A percentile compares a stretch with the other conserved stretches of the same genome.
Conservation (phyloP, 2,329 filamentous ascomycete species). For the Arthrobotrys sphaeroides region DNA sequence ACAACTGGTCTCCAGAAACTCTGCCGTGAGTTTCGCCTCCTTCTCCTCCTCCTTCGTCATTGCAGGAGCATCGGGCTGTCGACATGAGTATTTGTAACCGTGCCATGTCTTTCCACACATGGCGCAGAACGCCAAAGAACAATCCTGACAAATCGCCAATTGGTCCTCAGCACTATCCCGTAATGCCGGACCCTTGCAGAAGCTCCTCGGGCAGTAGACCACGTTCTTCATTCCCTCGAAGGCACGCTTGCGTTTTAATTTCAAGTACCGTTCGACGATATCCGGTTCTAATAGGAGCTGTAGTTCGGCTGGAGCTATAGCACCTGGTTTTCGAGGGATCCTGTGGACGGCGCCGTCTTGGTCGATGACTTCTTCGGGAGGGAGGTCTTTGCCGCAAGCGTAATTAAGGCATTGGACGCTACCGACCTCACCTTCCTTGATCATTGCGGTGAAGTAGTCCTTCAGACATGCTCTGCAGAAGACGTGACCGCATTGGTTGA, state of each 20-base stretch:
- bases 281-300: slow-evolving; percentile 74
- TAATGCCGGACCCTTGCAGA: slow-evolving; percentile 86
- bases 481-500: slow-evolving; percentile 86
- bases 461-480: slow-evolving; percentile 89
- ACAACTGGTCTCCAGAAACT: slow-evolving; percentile 83
- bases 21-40: slow-evolving; percentile 85
- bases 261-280: slow-evolving; percentile 83
- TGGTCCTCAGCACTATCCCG: slow-evolving; percentile 64
- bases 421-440: slow-evolving; percentile 82
- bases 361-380: slow-evolving; percentile 43
- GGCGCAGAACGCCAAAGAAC: slow-evolving; percentile 85
- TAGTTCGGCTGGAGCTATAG: slow-evolving; percentile 58
- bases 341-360: slow-evolving; percentile 42
- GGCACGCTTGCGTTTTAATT: slow-evolving; percentile 89
- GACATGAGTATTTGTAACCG: slow-evolving; percentile 79
- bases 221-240: slow-evolving; percentile 91
- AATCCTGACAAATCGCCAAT: slow-evolving; percentile 86
- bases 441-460: slow-evolving; percentile 89
- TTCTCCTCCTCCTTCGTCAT: slow-evolving; percentile 74
- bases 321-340: slow-evolving; percentile 49
- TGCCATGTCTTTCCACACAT: slow-evolving; percentile 85
- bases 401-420: slow-evolving; percentile 82
- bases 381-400: slow-evolving; percentile 75
- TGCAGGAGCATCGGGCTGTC: slow-evolving; percentile 68
- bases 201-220: slow-evolving; percentile 88